Evolutionary conservation across 139 green algal species (phyloP), one percentile per base, ranked within the genome.

Genomic region (Yamagishiella unicocca): DNA sequence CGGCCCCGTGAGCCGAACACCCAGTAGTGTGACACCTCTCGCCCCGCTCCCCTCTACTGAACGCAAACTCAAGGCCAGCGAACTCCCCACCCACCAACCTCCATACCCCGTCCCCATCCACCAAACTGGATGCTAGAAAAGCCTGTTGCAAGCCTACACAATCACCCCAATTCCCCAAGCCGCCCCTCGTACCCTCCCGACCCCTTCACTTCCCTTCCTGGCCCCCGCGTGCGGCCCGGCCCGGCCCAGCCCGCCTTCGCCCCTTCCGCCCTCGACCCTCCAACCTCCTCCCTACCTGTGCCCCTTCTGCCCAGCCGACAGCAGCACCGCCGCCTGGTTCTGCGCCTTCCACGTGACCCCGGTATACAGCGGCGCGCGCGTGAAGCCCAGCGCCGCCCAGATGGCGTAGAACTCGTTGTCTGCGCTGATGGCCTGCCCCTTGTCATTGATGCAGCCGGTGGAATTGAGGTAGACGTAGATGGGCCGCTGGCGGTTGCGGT

Each of bases 391-490:
- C 33, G 92, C 92, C 27, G 92, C 89, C 92, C 92, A 95, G 62
- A 95, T 95, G n/a, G 92, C 92, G 37, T 94, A 95, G 83, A 95
- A 95, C 85, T 95, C 92, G 50, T 95, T 94, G 83, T 95, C 92
- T 21, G 90, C 90, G 17, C 50, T 87, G 43, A 92, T 74, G 27
- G 89, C 89, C 82, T 89, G 76, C 25, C 84, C 87, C 87, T 93
- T 90, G 53, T 95, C 92, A 54, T 95, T 95, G 71, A 93, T 92
- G 92, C 92, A 95, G 50, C 93, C 96, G 1, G 91, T 95, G n/a
- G 93, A 96, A 91, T 98, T 97, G 80, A 98, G 96, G 93, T 98
- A 98, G 40, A 98, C 85, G 85, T 97, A 98, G 84, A 97, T 94
- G 70, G 96, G 96, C 82, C 96, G 96, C 42, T 94, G 81, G n/a